Conservation (phyloP, 805 yeast species). For the Schizosaccharomyces octosporus region DNA sequence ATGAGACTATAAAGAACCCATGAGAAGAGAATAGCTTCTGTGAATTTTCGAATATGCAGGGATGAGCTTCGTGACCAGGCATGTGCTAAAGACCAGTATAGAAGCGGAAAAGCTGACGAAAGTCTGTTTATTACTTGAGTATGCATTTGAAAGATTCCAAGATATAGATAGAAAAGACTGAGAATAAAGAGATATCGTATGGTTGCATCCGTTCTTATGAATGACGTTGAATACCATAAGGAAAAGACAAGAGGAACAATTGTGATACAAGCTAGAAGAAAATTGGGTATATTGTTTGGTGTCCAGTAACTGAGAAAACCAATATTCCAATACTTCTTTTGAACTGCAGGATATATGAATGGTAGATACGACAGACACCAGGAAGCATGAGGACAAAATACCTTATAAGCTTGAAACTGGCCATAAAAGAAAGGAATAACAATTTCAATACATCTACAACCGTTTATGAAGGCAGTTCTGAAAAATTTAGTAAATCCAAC, state of each 20-base stretch:
- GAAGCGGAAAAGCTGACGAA: conserved; percentile 50
- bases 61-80: conserved; percentile 7
- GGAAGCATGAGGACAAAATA: conserved; percentile 51
- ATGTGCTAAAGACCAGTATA: conserved; percentile 44
- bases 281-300: conserved; percentile 55
- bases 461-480: background rate
- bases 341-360: conserved; percentile 46
- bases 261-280: conserved; percentile 27
- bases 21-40: conserved; percentile 25
- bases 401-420: conserved; percentile 28
- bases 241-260: background rate
- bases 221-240: background rate
- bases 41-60: conserved; percentile 11
- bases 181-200: conserved; percentile 6
- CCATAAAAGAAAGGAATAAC: conserved; percentile 16
- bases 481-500: too few species aligned
- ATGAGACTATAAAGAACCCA: conserved; percentile 29
- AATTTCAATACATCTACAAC: background rate
- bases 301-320: conserved; percentile 78
- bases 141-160: conserved; percentile 43
- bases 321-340: conserved; percentile 46
- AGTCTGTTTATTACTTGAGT: conserved; percentile 69
- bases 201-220: background rate
- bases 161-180: conserved; percentile 35
- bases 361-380: conserved; percentile 50